Percentiles rank a stretch among this genome's conserved stretches.
Conservation (phyloP, 2,329 filamentous ascomycete genomes). For the Colletotrichum karsti region DNA sequence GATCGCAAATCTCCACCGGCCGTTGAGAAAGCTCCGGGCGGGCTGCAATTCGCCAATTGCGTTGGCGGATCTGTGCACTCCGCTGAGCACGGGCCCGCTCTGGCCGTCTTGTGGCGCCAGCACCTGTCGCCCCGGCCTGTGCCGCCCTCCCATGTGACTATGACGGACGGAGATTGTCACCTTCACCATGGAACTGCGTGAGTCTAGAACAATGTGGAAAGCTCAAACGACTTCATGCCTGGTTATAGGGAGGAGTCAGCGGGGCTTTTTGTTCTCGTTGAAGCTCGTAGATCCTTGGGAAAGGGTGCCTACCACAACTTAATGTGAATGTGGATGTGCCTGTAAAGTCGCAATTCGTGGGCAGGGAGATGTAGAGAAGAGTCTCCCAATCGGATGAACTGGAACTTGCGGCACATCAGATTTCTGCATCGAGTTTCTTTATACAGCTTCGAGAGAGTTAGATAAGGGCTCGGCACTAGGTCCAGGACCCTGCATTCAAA, state of each 20-base stretch:
- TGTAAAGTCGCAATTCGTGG: too few relatives aligned
- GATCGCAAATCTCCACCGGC: neutral
- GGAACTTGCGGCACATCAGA: too few relatives aligned
- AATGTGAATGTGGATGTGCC: too few relatives aligned
- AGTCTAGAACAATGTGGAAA: neutral
- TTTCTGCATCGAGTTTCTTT: too few relatives aligned
- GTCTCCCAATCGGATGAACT: too few relatives aligned
- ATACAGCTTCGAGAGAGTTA: too few relatives aligned
- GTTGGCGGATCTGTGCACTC: neutral
- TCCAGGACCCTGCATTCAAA: too few relatives aligned
- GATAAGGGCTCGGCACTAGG: too few relatives aligned
- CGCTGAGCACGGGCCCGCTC: constrained; percentile 1
- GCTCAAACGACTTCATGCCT: neutral
- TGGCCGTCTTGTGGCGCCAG: constrained; percentile 18
- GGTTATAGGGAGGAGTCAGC: neutral
- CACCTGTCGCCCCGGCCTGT: neutral
- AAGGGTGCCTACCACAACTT: too few relatives aligned
- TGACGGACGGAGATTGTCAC: constrained; percentile 15
- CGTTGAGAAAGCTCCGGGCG: constrained; percentile 24
- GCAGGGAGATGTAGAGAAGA: too few relatives aligned
- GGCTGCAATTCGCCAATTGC: constrained; percentile 20
- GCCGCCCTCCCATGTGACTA: constrained; percentile 24
- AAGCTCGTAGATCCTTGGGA: too few relatives aligned
- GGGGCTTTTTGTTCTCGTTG: neutral
- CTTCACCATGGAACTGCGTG: neutral